Percentiles rank a stretch among this genome's conserved stretches.
Evolutionary conservation across 2,329 filamentous ascomycete species (phyloP).

Genomic region (Cryphonectria parasitica): DNA sequence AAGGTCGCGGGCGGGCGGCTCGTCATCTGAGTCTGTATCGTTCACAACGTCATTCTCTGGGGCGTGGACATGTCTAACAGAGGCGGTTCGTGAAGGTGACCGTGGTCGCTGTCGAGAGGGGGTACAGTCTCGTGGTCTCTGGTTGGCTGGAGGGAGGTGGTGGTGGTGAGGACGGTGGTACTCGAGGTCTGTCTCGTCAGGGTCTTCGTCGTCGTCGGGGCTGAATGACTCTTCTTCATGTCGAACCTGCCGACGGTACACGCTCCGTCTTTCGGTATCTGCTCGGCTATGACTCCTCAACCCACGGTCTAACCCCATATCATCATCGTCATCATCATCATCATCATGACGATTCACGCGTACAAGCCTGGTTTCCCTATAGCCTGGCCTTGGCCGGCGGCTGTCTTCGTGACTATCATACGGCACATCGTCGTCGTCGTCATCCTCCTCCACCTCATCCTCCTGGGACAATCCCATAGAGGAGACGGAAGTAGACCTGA

Average conservation of each 20-base stretch:
- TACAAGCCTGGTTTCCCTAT: conserved; percentile 26
- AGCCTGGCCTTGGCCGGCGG: conserved; percentile 32
- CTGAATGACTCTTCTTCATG: conserved; percentile 10
- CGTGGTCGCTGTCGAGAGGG: conserved; percentile 24
- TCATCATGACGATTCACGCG: conserved; percentile 17
- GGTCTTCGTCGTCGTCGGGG: conserved; percentile 29
- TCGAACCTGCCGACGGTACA: conserved; percentile 18
- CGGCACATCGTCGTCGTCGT: conserved; percentile 43
- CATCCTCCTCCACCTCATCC: conserved; percentile 23
- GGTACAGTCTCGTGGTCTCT: conserved; percentile 17
- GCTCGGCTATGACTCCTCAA: conserved; percentile 21
- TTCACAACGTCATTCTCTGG: conserved; percentile 16
- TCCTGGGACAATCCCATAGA: conserved; percentile 37
- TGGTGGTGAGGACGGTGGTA: background rate
- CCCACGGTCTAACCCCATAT: background rate
- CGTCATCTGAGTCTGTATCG: conserved; percentile 27
- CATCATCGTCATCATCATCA: background rate
- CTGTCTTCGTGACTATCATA: conserved; percentile 41
- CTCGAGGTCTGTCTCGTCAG: conserved; percentile 25
- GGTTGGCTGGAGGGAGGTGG: conserved; percentile 28
- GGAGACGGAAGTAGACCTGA: conserved; percentile 35
- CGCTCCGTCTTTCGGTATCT: conserved; percentile 18
- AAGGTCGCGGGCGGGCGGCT: conserved; percentile 31
- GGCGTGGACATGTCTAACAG: conserved; percentile 28
- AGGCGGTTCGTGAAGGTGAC: conserved; percentile 35